Conservation (phyloP, 225 moss, liverwort and hornwort genomes). For the Physcomitrellopsis africana region DNA sequence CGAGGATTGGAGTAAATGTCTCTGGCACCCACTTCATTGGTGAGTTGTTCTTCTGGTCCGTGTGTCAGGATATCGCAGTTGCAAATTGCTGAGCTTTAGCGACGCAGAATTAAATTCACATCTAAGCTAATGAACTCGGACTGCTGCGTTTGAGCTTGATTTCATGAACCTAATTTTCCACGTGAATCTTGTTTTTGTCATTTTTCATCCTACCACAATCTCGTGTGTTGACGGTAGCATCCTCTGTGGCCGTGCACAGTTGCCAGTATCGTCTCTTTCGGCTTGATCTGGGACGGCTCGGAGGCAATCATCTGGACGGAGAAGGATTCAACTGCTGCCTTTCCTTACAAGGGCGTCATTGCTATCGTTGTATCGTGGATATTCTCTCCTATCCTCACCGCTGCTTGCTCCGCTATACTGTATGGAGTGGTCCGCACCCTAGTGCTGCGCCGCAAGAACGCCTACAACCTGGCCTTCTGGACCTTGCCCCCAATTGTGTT, state of each 20-base stretch:
- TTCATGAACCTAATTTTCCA: too few species aligned
- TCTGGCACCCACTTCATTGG: constrained; percentile 31
- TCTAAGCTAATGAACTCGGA: too few species aligned
- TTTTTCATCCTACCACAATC: too few species aligned
- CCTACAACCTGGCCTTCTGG: constrained; percentile 36
- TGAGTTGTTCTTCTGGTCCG: not conserved
- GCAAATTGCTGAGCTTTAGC: too few species aligned
- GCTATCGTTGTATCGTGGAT: constrained; percentile 38
- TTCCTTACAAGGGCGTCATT: constrained; percentile 48
- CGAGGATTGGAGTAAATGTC: constrained; percentile 16
- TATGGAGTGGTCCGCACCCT: constrained; percentile 24
- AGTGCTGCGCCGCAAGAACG: constrained; percentile 36
- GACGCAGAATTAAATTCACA: too few species aligned
- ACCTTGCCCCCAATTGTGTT: constrained; percentile 34
- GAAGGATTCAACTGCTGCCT: constrained; percentile 20
- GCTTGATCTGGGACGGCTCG: constrained; percentile 15
- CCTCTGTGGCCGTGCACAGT: constrained; percentile 2
- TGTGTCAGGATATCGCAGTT: too few species aligned
- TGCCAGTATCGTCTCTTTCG: constrained; percentile 28
- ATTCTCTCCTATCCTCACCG: constrained; percentile 28
- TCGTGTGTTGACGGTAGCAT: too few species aligned
- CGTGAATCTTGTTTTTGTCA: too few species aligned
- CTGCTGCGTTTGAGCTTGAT: too few species aligned
- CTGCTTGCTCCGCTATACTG: constrained; percentile 29
- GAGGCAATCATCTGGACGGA: constrained; percentile 22